Evolutionary conservation across 2,329 filamentous ascomycete genomes (phyloP).

Genomic region (Triangularia verruculosa): DNA sequence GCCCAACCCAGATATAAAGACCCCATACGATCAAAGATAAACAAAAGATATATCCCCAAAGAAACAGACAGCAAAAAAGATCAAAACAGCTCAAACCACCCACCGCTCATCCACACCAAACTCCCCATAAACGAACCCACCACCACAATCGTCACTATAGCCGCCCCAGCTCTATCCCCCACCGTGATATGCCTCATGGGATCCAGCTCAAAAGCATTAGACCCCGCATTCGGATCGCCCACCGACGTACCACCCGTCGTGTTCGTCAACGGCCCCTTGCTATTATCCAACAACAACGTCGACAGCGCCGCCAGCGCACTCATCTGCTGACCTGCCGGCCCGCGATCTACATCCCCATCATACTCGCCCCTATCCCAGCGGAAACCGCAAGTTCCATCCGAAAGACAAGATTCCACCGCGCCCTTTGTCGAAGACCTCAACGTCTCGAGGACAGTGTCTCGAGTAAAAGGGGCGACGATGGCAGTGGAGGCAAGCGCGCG

Average conservation of each 20-base stretch:
- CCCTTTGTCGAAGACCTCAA: conserved; percentile 47
- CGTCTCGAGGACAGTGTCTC: conserved; percentile 41
- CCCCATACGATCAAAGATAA: background rate
- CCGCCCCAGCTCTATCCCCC: conserved; percentile 41
- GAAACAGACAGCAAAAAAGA: background rate
- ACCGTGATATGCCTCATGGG: conserved; percentile 25
- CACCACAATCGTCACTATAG: conserved; percentile 40
- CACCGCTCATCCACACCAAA: conserved; percentile 22
- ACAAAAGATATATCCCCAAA: background rate
- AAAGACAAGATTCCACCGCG: conserved; percentile 46
- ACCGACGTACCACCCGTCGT: conserved; percentile 43
- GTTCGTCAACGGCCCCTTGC: conserved; percentile 35
- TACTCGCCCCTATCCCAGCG: conserved; percentile 46
- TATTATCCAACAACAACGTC: conserved; percentile 39
- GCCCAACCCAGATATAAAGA: background rate
- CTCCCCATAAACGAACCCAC: conserved; percentile 35
- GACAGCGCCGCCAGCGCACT: conserved; percentile 49
- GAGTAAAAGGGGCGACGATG: conserved; percentile 48
- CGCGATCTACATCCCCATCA: conserved; percentile 47
- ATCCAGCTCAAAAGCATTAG: conserved; percentile 4
- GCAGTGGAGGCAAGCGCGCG: conserved; percentile 49
- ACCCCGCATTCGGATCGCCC: conserved; percentile 34
- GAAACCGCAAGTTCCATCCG: conserved; percentile 47
- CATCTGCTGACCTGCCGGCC: conserved; percentile 54
- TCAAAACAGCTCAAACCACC: conserved; percentile 14